A percentile compares a stretch with the other conserved stretches of the same genome.
Conservation (phyloP, 768 basidiomycete species). For the Pleurotus djamor region DNA sequence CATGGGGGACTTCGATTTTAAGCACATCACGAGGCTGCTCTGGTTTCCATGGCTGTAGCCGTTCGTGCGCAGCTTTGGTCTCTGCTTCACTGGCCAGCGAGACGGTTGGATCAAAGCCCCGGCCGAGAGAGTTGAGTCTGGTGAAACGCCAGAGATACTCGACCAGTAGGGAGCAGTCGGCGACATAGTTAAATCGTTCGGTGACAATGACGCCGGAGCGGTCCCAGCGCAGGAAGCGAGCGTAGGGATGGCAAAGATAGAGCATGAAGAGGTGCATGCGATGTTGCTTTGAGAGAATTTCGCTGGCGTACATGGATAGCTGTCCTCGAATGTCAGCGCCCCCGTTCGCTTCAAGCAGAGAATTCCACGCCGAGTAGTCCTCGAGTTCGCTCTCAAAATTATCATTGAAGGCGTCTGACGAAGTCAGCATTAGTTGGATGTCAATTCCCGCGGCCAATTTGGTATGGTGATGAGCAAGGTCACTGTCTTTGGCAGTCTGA, state of each 20-base stretch:
- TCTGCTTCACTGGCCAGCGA: background rate
- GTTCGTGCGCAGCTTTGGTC: background rate
- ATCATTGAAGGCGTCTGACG: no score
- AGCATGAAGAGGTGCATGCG: constrained; percentile 26
- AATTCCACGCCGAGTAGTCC: no score
- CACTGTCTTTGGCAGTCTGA: no score
- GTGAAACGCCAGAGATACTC: constrained; percentile 23
- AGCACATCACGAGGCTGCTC: background rate
- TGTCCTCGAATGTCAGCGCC: constrained; percentile 12
- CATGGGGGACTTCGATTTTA: background rate
- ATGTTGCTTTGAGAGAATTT: constrained; percentile 19
- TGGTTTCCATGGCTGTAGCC: background rate
- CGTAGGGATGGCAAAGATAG: constrained; percentile 17
- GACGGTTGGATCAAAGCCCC: background rate
- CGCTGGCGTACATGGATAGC: constrained; percentile 18
- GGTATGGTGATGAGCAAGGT: no score
- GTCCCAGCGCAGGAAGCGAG: constrained; percentile 32
- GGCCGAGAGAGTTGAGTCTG: background rate
- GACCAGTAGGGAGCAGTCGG: constrained; percentile 10
- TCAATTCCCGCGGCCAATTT: no score
- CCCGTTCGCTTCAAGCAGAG: no score
- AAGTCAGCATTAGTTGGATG: no score
- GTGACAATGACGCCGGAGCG: constrained; percentile 25
- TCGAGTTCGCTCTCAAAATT: no score
- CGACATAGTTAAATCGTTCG: constrained; percentile 18